These are phyloP conservation scores for Sphaerostilbella broomeana DNA, from an alignment of 2,329 filamentous ascomycete species.

Conservation along the genomic window DNA sequence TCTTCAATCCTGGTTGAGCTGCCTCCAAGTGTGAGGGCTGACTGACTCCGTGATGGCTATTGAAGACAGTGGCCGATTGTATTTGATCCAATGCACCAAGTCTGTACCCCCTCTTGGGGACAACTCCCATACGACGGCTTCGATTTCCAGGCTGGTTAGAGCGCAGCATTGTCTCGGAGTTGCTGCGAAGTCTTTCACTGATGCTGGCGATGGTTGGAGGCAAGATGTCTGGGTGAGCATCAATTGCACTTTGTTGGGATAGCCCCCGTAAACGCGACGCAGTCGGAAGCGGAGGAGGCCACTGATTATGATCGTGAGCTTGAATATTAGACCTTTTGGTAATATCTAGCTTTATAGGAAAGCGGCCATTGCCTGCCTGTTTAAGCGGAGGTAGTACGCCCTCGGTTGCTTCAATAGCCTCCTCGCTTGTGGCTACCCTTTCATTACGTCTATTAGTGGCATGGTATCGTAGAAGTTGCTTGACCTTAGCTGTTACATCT, in stretches of 20 bases:
- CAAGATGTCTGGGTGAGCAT: constrained; percentile 64
- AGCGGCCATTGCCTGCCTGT: constrained; percentile 57
- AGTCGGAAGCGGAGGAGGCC: constrained; percentile 71
- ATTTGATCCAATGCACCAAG: constrained; percentile 57
- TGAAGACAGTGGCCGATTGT: constrained; percentile 57
- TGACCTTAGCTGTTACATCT: constrained; percentile 53
- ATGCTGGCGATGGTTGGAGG: constrained; percentile 61
- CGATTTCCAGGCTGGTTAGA: constrained; percentile 47
- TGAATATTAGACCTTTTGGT: constrained; percentile 60
- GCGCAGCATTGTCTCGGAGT: constrained; percentile 55
- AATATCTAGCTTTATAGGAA: constrained; percentile 67
- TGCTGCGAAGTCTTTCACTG: constrained; percentile 61
- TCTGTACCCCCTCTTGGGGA: constrained; percentile 52
- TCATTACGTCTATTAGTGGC: constrained; percentile 46
- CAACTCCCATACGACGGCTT: constrained; percentile 57
- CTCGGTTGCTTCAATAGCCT: constrained; percentile 68
- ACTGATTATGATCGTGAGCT: constrained; percentile 55
- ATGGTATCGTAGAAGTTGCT: constrained; percentile 52
- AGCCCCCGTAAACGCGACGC: constrained; percentile 70
- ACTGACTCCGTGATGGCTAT: constrained; percentile 59
- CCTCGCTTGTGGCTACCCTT: constrained; percentile 53
- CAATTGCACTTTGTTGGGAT: constrained; percentile 58
- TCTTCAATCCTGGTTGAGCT: constrained; percentile 35
- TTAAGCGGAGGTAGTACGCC: constrained; percentile 66
- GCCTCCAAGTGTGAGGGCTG: constrained; percentile 63